A percentile compares a stretch with the other conserved stretches of the same genome.
Evolutionary conservation across 2,329 filamentous ascomycete genomes (phyloP).

Genomic region (Lachnellula suecica): DNA sequence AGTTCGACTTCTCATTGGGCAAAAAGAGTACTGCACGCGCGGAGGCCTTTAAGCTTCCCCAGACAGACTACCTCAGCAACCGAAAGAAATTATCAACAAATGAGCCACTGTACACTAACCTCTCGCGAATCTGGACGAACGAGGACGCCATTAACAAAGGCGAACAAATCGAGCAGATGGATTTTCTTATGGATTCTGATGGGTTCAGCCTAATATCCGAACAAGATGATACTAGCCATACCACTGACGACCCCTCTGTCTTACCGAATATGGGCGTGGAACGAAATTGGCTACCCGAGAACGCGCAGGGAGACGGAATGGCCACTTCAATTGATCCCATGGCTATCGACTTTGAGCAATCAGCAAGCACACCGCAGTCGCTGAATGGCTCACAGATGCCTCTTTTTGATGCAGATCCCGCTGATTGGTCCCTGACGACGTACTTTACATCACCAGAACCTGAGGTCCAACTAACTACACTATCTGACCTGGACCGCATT

Average conservation of each 20-base stretch:
- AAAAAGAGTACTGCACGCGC: slow-evolving; percentile 4
- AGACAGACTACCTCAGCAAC: slow-evolving; percentile 26
- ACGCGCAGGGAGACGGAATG: slow-evolving; percentile 27
- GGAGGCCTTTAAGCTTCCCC: slow-evolving; percentile 20
- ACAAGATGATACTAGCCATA: slow-evolving; percentile 52
- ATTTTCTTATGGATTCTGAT: slow-evolving; percentile 24
- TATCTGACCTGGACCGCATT: slow-evolving; percentile 59
- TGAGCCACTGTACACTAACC: slow-evolving; percentile 22
- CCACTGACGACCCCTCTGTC: slow-evolving; percentile 48
- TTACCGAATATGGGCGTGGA: slow-evolving; percentile 44
- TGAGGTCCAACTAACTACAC: slow-evolving; percentile 23
- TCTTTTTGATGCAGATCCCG: slow-evolving; percentile 32
- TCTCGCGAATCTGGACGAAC: slow-evolving; percentile 46
- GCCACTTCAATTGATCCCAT: slow-evolving; percentile 31
- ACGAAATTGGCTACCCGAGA: slow-evolving; percentile 29
- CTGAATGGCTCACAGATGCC: slow-evolving; percentile 25
- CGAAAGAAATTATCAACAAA: slow-evolving; percentile 19
- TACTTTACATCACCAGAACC: slow-evolving; percentile 63
- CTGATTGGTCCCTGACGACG: slow-evolving; percentile 44
- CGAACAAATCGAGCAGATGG: slow-evolving; percentile 17
- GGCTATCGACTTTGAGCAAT: slow-evolving; percentile 27
- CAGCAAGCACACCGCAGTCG: slow-evolving; percentile 25
- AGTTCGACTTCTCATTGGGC: slow-evolving; percentile 24
- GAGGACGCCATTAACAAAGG: slow-evolving; percentile 13
- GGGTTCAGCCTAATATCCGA: slow-evolving; percentile 52